Evolutionary conservation across 176 grass and related monocot genomes (phyloP), one percentile per base, ranked within the genome.

Genomic region (Chloris gayana): DNA sequence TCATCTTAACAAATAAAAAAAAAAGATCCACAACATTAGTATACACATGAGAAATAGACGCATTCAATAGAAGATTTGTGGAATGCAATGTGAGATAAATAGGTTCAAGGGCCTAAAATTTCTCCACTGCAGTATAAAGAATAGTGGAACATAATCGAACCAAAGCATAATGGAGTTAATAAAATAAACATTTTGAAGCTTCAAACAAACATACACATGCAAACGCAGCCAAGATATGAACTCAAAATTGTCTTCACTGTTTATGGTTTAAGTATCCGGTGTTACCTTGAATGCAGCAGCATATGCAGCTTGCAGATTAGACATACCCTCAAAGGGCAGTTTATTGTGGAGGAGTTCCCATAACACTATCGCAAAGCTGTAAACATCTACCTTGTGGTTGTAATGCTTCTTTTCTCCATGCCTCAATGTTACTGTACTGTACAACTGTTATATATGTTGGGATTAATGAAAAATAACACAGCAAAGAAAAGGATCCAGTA

Each of bases 331-430:
- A 22, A 99, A 99, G 32, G 96, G 96, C 37, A 99, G 88, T 31
- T 64, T 86, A 81, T 99, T 99, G 57, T 99, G 92, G 25, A 98
- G 82, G 25, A 99, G 81, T 91, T 99, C 96, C 96, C 96, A 99
- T 64, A 99, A 67, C 53, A 99, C 96, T 79, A 99, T 99, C 19
- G 90, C 92, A 76, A 99, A 99, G 82, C 96, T 99, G 86, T 99
- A 99, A 45, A 95, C 92, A 70, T 99, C 96, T 66, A 99, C 96
- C 84, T 99, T 99, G 72, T 99, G 96, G 77, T 99, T 99, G 90
- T 95, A 99, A 77, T 99, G 92, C 88, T 99, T 99, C 90, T 99
- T 99, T 87, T 99, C 92, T 76, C 96, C 96, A 22, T 93, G 92
- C 78, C 96, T 99, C 45, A 99, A 89, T 29, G 96, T 99, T 34